Base-by-base conservation (phyloP, 805 yeast genomes). In the Saccharomycopsis javanensis region DNA sequence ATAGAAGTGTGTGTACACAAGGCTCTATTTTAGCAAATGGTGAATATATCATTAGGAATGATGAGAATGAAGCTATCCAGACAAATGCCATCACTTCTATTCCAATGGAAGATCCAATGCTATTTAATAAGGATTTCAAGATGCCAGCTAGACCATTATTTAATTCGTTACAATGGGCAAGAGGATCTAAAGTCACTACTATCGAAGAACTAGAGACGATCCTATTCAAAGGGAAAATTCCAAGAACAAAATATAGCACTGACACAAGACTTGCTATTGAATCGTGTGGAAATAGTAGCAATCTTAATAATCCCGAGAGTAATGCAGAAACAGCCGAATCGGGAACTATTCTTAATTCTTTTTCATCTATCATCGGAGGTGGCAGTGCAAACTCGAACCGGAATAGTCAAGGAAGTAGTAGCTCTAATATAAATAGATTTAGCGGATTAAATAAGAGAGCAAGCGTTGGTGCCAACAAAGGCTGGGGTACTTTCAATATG, bases 81-180 rank as follows among this genome's bases (percentile, higher is more conserved):
- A 66, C 68, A 3, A 65, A 38, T 50, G 16, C 28, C 15, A 27
- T 31, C 5, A 50, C 59, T 60, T 38, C 54, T 55, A 50, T 64
- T 62, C 7, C 58, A 38, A 53, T 53, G 16, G 48, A 37, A 27
- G 66, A 63, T n/a, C 96, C 88, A 67, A 71, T 76, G 1, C 70
- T 94, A 35, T 91, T 85, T 71, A 85, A 87, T 65, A 85, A 80
- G 27, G 79, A 81, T 60, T 75, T 86, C 50, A 71, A 78, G 5
- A 78, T 85, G 20, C 95, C 96, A 1, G 79, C 81, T 33, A 76
- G 98, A 52, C 99, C 99, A 1, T 76, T 80, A 4, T 81, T 88
- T 5, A 81, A 89, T 37, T 79, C 94, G 0, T 73, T 87, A 50
- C 92, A 85, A 68, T 87, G 97, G 94, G 88, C 94, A 5, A 81